phyloP scores from a whole-genome alignment of 2,329 filamentous ascomycete species.

The Trematosphaeria pertusa region DNA sequence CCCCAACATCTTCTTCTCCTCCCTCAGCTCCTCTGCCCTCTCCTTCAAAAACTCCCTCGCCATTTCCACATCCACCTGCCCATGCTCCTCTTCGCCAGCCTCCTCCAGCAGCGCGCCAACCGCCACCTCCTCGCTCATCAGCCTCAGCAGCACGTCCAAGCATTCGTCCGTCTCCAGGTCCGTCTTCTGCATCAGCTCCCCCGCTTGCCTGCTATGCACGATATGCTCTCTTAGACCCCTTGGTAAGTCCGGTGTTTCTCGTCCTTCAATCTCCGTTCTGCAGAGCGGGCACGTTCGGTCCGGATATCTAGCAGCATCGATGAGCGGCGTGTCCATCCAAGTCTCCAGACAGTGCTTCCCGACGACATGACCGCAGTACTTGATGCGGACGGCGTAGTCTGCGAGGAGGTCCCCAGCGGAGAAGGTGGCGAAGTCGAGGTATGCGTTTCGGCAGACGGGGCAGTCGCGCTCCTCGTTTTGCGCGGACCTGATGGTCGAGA shows the following conservation, averaged over 20 bases:
- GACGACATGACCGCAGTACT: slow-evolving; percentile 32
- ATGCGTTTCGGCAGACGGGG: slow-evolving; percentile 29
- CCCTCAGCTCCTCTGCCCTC: slow-evolving; percentile 9
- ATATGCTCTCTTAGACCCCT: slow-evolving; percentile 10
- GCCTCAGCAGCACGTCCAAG: slow-evolving; percentile 12
- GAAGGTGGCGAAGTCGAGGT: slow-evolving; percentile 18
- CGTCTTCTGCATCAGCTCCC: slow-evolving; percentile 13
- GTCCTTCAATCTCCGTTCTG: slow-evolving; percentile 23
- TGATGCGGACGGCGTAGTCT: slow-evolving; percentile 34
- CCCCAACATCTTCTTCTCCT: slow-evolving; percentile 27
- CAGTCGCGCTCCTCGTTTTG: slow-evolving; percentile 19
- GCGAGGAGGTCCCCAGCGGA: slow-evolving; percentile 19
- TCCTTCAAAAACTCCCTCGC: slow-evolving; percentile 9
- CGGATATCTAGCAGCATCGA: slow-evolving; percentile 27
- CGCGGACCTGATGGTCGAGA: slow-evolving; percentile 9
- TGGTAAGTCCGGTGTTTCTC: slow-evolving; percentile 3
- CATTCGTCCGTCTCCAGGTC: slow-evolving; percentile 21
- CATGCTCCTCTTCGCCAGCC: slow-evolving; percentile 1
- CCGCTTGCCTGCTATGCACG: slow-evolving; percentile 8
- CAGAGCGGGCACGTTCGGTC: slow-evolving; percentile 30
- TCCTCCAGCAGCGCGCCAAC: slow-evolving; percentile 16
- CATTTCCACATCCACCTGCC: slow-evolving; percentile 1
- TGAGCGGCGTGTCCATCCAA: slow-evolving; percentile 31
- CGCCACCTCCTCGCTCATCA: slow-evolving; percentile 30
- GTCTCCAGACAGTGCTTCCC: slow-evolving; percentile 31